A percentile compares a stretch with the other conserved stretches of the same genome.
Conservation (phyloP, 305 asterid species). For the Solanum hybrid region DNA sequence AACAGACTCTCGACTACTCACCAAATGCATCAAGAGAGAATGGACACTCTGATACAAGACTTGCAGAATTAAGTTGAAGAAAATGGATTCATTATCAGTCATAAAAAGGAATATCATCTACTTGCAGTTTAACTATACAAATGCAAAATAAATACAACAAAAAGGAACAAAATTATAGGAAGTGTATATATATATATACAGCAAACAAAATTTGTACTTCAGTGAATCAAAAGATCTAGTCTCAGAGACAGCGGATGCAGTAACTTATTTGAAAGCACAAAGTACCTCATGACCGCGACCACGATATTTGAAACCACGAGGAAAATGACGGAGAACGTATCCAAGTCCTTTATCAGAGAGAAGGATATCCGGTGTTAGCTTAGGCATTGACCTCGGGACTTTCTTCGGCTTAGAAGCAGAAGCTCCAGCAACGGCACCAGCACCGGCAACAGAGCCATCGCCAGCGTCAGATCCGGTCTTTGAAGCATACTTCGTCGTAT, state of each 20-base stretch:
- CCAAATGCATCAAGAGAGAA: neutral
- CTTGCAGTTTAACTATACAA: neutral
- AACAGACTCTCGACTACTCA: neutral
- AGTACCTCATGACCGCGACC: constrained; percentile 87
- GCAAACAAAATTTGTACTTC: neutral
- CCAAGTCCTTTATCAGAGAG: constrained; percentile 79
- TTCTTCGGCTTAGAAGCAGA: constrained; percentile 33
- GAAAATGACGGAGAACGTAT: constrained; percentile 76
- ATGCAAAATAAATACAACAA: neutral
- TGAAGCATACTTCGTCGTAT: constrained; percentile 15
- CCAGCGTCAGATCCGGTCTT: neutral
- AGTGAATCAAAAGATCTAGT: neutral
- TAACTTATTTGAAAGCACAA: neutral
- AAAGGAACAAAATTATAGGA: neutral
- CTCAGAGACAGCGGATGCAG: neutral
- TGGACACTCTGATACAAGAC: neutral
- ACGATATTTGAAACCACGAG: constrained; percentile 61
- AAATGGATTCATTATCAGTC: neutral
- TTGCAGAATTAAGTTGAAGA: neutral
- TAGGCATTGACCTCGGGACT: constrained; percentile 54
- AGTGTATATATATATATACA: neutral
- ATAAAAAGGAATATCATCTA: neutral
- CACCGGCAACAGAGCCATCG: neutral
- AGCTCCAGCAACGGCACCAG: neutral
- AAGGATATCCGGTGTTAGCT: constrained; percentile 74